Conservation (phyloP, 2,329 filamentous ascomycete species). For the Scedosporium boydii region DNA sequence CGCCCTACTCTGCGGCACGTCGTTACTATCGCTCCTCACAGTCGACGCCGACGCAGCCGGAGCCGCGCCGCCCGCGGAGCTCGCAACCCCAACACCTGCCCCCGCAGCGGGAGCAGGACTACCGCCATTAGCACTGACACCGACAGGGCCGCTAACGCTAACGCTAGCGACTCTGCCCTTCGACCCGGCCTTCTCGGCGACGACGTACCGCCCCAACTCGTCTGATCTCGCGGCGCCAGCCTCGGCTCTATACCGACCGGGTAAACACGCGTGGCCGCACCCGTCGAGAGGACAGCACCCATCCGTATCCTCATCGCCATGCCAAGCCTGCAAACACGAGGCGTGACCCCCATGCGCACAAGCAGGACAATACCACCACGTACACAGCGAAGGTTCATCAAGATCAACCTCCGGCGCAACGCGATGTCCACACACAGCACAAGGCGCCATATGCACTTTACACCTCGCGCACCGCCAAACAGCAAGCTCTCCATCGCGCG, state of each 20-base stretch:
- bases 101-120: neutral
- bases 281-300: constrained; percentile 57
- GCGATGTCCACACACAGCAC: constrained; percentile 49
- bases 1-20: constrained; percentile 49
- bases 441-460: constrained; percentile 40
- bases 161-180: constrained; percentile 14
- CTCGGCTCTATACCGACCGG: constrained; percentile 44
- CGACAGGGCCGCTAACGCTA: constrained; percentile 9
- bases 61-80: neutral
- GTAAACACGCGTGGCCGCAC: constrained; percentile 54
- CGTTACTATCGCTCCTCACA: constrained; percentile 32
- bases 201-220: constrained; percentile 41
- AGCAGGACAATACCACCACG: constrained; percentile 56
- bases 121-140: neutral
- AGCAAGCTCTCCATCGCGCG: constrained; percentile 21
- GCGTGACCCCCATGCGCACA: constrained; percentile 55
- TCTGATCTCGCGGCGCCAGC: constrained; percentile 33
- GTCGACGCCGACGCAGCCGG: constrained; percentile 10
- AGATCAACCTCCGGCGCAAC: constrained; percentile 22
- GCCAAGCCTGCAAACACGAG: constrained; percentile 51
- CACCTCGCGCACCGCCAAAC: constrained; percentile 54
- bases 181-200: constrained; percentile 11
- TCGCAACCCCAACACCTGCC: neutral
- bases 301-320: constrained; percentile 36
- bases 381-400: constrained; percentile 19